Conservation (phyloP, 2,329 filamentous ascomycete species). For the Curvularia lunata region DNA sequence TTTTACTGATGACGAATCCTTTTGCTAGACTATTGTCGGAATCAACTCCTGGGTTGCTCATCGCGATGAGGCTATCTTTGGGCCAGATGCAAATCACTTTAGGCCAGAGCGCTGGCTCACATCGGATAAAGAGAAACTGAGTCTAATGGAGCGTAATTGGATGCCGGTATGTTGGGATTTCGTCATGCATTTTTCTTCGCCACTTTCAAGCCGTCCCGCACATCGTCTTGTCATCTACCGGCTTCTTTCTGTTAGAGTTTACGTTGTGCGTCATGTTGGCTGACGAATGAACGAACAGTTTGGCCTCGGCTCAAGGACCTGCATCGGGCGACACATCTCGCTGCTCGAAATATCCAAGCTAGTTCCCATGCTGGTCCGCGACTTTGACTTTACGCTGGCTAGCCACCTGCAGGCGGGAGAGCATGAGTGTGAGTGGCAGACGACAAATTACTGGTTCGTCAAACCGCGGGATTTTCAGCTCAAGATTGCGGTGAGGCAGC, state of each 20-base stretch:
- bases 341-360: constrained; percentile 18
- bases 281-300: constrained; percentile 10
- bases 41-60: constrained; percentile 32
- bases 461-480: constrained; percentile 16
- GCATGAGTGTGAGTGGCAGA: constrained; percentile 22
- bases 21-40: constrained; percentile 26
- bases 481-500: constrained; percentile 11
- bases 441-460: constrained; percentile 23
- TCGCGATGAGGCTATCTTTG: constrained; percentile 22
- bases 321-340: constrained; percentile 28
- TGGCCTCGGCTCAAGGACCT: constrained; percentile 27
- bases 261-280: background rate
- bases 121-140: constrained; percentile 18
- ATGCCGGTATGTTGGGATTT: constrained; percentile 25
- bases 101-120: constrained; percentile 31
- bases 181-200: background rate
- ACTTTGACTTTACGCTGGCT: constrained; percentile 23
- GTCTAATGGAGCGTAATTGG: constrained; percentile 26
- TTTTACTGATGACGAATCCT: background rate
- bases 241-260: too few relatives aligned
- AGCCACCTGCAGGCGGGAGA: constrained; percentile 13
- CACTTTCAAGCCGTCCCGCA: background rate
- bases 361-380: constrained; percentile 17
- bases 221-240: background rate
- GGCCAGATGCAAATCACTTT: constrained; percentile 25